These are phyloP conservation scores for Rhizophagus sp. DNA, from an alignment of 192 early-diverging fungal genomes.

Conservation along the genomic window DNA sequence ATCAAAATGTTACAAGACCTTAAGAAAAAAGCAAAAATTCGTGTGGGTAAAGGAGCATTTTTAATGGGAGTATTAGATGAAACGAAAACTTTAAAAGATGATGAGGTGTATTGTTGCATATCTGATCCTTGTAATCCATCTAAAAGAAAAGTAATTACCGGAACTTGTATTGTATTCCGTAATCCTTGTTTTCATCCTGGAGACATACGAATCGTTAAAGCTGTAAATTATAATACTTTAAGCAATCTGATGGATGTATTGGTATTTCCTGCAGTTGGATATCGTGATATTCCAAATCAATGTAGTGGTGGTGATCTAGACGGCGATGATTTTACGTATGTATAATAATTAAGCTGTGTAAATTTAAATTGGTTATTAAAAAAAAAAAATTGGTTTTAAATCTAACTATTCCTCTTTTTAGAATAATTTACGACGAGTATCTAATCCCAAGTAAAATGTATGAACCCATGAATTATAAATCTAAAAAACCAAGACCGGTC, in stretches of 20 bases:
- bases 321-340: constrained; percentile 73
- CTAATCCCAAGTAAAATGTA: constrained; percentile 44
- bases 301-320: constrained; percentile 83
- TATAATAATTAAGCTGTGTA: background rate
- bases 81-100: constrained; percentile 37
- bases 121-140: constrained; percentile 31
- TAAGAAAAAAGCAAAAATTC: constrained; percentile 55
- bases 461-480: constrained; percentile 56
- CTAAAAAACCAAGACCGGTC: constrained; percentile 32
- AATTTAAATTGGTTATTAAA: background rate
- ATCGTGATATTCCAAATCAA: constrained; percentile 70
- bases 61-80: constrained; percentile 62
- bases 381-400: background rate
- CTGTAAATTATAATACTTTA: constrained; percentile 51
- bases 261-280: constrained; percentile 69
- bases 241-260: constrained; percentile 63
- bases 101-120: constrained; percentile 55
- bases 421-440: constrained; percentile 56
- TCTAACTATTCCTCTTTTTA: constrained; percentile 24
- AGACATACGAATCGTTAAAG: constrained; percentile 57
- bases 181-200: constrained; percentile 71
- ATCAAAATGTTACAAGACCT: constrained; percentile 48
- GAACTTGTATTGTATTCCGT: constrained; percentile 47
- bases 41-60: constrained; percentile 51
- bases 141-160: constrained; percentile 37